Percentiles rank a stretch among this genome's conserved stretches.
Evolutionary conservation across 1,139 yeast genomes (phyloP).

Genomic region (Saccharomyces hybrid): DNA sequence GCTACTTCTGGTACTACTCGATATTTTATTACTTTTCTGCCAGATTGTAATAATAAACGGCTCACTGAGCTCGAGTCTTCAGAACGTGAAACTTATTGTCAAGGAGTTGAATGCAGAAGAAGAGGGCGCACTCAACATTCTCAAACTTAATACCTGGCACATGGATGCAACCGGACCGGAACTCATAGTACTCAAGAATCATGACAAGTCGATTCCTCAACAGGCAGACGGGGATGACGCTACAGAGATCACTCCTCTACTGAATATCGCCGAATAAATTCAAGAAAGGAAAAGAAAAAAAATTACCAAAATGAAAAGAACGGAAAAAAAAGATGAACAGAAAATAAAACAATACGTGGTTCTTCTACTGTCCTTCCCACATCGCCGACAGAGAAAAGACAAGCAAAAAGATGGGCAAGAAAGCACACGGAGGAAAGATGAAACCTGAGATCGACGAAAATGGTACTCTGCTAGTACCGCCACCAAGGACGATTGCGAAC

Average conservation of each 20-base stretch:
- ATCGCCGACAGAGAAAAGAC: not conserved
- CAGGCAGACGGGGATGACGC: not conserved
- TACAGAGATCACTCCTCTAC: not conserved
- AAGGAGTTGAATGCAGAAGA: not conserved
- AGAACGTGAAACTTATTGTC: not conserved
- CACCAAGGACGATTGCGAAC: conserved; percentile 22
- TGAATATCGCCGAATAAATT: not conserved
- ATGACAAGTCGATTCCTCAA: not conserved
- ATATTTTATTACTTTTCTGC: not conserved
- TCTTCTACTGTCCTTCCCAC: not conserved
- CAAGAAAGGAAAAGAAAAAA: not conserved
- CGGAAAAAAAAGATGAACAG: not conserved
- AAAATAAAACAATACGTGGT: not conserved
- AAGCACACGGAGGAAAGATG: not conserved
- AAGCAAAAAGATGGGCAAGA: not conserved
- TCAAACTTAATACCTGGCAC: not conserved
- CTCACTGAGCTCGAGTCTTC: not conserved
- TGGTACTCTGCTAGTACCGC: conserved; percentile 16
- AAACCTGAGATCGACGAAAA: conserved; percentile 11
- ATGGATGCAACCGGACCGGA: not conserved
- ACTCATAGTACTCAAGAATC: not conserved
- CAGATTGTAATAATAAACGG: not conserved
- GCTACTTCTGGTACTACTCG: not conserved
- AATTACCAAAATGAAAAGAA: not conserved
- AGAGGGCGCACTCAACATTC: not conserved